Base-by-base conservation (phyloP, 163 green algal species). In the Coccomyxa subellipsoidea region DNA sequence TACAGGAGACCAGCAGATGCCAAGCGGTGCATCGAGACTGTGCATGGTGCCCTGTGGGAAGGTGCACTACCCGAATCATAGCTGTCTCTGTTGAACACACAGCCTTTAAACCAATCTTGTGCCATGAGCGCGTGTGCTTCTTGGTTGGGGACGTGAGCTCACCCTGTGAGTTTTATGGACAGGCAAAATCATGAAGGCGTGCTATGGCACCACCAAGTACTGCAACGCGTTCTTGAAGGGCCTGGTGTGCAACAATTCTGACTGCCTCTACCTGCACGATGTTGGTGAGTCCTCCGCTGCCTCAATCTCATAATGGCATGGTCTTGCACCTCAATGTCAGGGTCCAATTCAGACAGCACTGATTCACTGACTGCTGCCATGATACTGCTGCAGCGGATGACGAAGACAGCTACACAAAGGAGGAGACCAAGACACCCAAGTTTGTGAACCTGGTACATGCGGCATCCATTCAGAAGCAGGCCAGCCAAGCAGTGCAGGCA, bases 121-220 rank as follows among this genome's bases (percentile, higher is more conserved):
- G n/a, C n/a, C n/a, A n/a, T n/a, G n/a, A n/a, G n/a, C n/a, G n/a
- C n/a, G n/a, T n/a, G n/a, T n/a, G n/a, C n/a, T n/a, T n/a, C n/a
- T n/a, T n/a, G n/a, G n/a, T n/a, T n/a, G n/a, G n/a, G n/a, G 23
- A 12, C 35, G n/a, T 47, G 69, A 15, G 23, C 69, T 76, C 15
- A 76, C 69, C 23, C 25, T 38, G 15, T 23, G 31, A 25, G 15
- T 7, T 10, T 39, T 73, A 10, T 73, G 77, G 27, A 82, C 81
- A 91, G 91, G 91, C 54, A 90, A 91, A 78, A 40, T 80, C 15
- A 84, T 95, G 35, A 90, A 89, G 59, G 93, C 94, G 12, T 98
- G 93, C 87, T 98, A 96, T 87, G 95, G 95, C 7, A 98, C 95
- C 25, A 98, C 95, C 32, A 98, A 98, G 86, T 98, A 98, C 88